Evolutionary conservation across 169 alveolate genomes (phyloP).

Genomic region (Perkinsus marinus): DNA sequence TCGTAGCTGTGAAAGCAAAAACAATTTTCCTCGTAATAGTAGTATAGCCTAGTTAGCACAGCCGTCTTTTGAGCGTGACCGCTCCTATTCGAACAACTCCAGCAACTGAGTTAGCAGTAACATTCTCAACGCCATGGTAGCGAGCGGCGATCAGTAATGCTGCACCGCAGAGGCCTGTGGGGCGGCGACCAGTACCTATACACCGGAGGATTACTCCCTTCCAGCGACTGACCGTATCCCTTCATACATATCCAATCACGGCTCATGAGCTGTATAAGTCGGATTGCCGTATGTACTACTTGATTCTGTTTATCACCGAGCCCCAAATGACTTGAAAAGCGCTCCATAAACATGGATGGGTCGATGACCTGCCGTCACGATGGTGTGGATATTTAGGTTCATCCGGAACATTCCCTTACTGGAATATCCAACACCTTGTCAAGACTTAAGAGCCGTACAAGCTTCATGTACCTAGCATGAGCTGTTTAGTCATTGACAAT

Average conservation of each 20-base stretch:
- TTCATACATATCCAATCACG: constrained; percentile 83
- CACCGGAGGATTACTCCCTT: not conserved
- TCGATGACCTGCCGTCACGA: constrained; percentile 65
- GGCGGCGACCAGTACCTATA: constrained; percentile 87
- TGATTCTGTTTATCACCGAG: constrained; percentile 74
- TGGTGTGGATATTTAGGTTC: not conserved
- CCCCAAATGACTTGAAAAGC: constrained; percentile 83
- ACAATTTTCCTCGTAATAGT: constrained; percentile 9
- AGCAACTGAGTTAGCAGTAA: constrained; percentile 16
- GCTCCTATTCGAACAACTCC: not conserved
- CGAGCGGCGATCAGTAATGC: constrained; percentile 93
- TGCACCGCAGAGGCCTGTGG: constrained; percentile 98
- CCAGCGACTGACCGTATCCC: not conserved
- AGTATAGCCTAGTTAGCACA: constrained; percentile 9
- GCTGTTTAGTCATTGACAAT: not conserved
- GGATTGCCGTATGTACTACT: constrained; percentile 84
- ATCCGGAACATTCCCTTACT: not conserved
- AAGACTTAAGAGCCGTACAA: constrained; percentile 60
- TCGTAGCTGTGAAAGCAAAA: constrained; percentile 10
- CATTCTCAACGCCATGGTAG: constrained; percentile 73
- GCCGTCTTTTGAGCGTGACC: not conserved
- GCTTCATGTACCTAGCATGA: constrained; percentile 41
- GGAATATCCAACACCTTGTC: not conserved
- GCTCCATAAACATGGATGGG: constrained; percentile 85
- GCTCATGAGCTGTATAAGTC: constrained; percentile 88